Evolutionary conservation across 2,329 filamentous ascomycete genomes (phyloP), one percentile per base, ranked within the genome.

Genomic region (Chaetomiaceae sp.): DNA sequence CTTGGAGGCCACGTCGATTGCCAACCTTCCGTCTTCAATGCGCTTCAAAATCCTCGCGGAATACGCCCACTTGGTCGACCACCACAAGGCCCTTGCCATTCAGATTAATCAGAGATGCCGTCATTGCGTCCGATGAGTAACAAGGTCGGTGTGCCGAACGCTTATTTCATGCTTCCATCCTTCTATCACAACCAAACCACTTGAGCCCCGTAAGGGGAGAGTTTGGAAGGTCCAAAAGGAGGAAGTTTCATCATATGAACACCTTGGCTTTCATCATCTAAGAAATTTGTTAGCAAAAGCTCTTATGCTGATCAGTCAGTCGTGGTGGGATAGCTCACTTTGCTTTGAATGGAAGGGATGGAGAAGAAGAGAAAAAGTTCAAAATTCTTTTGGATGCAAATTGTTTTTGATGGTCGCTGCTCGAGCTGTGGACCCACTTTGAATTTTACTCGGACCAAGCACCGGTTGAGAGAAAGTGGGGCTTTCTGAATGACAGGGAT

Each of bases 191-290:
- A 75, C 74, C 80, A 79, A 79, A 86, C 89, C 92, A 80, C 94
- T 96, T 90, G 71, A 88, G 90, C 91, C 88, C 84, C 75, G 74
- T 80, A 75, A 82, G 82, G 84, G 86, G 87, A 96, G 91, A 92
- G 89, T 88, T 82, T 79, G 75, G 75, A 76, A 75, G 79, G 75
- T 77, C 78, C 75, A 78, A 75, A 73, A 75, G 79, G 74, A 76
- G 79, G 77, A 79, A 87, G 80, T 78, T 71, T 70, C 77, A 78
- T 97, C 94, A 95, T 89, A 84, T 84, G 77, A 84, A 86, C 94
- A 97, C 92, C 84, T 89, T 61, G 83, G 89, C 89, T 96, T 95
- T 99, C 94, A 97, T 99, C 92, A 97, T 95, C 90, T 96, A 4
- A 67, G 3, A 44, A 46, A 57, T 61, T n/a, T 45, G 40, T 54